Base-by-base conservation (phyloP, 106 monocot genomes). In the Dendrobium officinale region DNA sequence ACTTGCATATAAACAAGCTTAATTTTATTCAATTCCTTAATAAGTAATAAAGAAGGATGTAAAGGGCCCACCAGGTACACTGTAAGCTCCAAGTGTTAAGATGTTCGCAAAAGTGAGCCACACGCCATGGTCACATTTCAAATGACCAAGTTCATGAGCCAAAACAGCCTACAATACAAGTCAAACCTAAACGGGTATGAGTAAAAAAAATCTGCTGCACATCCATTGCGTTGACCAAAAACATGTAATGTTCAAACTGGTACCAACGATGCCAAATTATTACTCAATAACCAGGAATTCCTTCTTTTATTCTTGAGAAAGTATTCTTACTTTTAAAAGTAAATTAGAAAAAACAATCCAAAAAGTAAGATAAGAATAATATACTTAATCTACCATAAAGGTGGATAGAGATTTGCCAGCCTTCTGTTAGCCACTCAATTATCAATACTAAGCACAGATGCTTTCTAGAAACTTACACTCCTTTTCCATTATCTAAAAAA, bases 101-200 rank as follows among this genome's bases (percentile, higher is more conserved):
- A 98, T 95, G 49, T 95, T 98, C 41, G 95, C 92, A 88, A 95
- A 95, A 79, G 95, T 95, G 82, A 98, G 98, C 92, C 94, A 98
- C 51, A 95, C 87, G 44, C 98, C 98, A 83, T 98, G 98, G 82
- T 98, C 98, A 75, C 94, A 98, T 79, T 98, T 98, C 80, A 98
- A 81, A 64, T 98, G 98, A 5, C 94, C 94, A 83, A 98, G 75
- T 83, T 98, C 92, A 92, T 98, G 98, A 78, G 94, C 98, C 82
- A 98, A 84, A 80, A 98, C 98, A 81, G 98, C 95, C 98, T 98
- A 49, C 9, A 82, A 58, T 68, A 66, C 64, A 66, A 81, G 42
- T 75, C 41, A 43, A 79, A 73, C 27, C 55, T 58, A 64, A 80
- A 47, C 66, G 43, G 68, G 74, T 10, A 75, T 74, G 31, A 85